Evolutionary conservation across 2,329 filamentous ascomycete species (phyloP), one percentile per base, ranked within the genome.

Genomic region (Aspergillus sp.): DNA sequence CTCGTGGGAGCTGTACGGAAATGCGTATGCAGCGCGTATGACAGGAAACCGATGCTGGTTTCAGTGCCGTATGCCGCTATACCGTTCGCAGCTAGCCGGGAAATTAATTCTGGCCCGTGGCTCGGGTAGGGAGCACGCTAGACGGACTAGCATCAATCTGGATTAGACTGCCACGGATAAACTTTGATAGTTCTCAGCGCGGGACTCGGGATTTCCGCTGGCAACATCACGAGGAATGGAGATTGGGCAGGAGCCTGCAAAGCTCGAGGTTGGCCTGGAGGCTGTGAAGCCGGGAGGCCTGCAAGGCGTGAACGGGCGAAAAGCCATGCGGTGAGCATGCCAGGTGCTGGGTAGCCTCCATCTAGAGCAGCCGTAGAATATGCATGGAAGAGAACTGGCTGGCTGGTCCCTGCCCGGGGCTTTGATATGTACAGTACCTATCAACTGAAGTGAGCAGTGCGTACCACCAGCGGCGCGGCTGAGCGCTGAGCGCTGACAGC

Each of bases 341-440:
- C 27, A 31, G 27, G 27, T 11, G 8, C 27, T 31, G 27, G 27
- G 27, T 54, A 44, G 53, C 39, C n/a, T 37, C 50, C 44, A 52
- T 51, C 56, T 65, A 66, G 69, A 73, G 66, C 66, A 60, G 64
- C 62, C 70, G 70, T 66, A 73, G 71, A 74, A 74, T 51, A 71
- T 73, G 72, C 71, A 73, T 73, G 66, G 72, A 73, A 73, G 64
- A 68, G 68, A 62, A 19, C 27, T 12, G 41, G 21, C 14, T 53
- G 43, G 40, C 15, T 31, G 27, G 27, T 11, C 27, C 27, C 9
- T 31, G 27, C 9, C 27, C 9, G 3, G 27, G 27, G 27, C 2
- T 31, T 31, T 31, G 27, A 31, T 9, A 31, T 8, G 27, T 21
- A 1, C 21, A 21, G 21, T 31, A 31, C 9, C 27, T 31, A 1